A percentile compares a stretch with the other conserved stretches of the same genome.
Conservation (phyloP, 495 filamentous ascomycete genomes). For the Neurospora sp. region DNA sequence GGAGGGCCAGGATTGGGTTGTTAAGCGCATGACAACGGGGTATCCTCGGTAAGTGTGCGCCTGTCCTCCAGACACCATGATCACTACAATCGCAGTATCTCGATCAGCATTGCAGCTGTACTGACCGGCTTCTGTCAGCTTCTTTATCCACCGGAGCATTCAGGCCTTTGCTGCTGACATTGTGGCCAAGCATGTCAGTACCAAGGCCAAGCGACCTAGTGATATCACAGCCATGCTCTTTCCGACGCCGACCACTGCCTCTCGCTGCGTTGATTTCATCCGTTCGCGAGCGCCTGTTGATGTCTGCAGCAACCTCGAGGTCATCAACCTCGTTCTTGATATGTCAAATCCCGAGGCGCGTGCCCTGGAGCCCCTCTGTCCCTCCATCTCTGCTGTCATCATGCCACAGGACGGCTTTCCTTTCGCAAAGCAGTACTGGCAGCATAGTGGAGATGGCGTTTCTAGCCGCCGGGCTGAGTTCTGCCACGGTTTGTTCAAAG, state of each 20-base stretch:
- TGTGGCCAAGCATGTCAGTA: constrained; percentile 48
- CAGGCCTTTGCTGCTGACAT: constrained; percentile 61
- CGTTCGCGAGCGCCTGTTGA: constrained; percentile 40
- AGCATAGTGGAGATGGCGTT: constrained; percentile 89
- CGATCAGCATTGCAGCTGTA: neutral
- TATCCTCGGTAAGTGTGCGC: constrained; percentile 62
- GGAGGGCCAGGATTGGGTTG: constrained; percentile 78
- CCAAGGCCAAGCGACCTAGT: constrained; percentile 36
- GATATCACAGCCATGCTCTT: constrained; percentile 57
- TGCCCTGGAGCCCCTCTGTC: constrained; percentile 26
- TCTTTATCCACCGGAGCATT: constrained; percentile 85
- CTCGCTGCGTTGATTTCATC: constrained; percentile 63
- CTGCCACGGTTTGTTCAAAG: constrained; percentile 61
- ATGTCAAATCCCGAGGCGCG: constrained; percentile 40
- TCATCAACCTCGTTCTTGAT: constrained; percentile 55
- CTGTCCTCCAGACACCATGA: neutral
- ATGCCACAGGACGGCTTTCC: constrained; percentile 54
- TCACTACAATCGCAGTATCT: neutral
- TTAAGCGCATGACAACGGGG: constrained; percentile 75
- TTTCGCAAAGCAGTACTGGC: constrained; percentile 86
- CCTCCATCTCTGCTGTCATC: constrained; percentile 57
- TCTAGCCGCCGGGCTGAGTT: constrained; percentile 89
- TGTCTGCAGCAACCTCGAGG: constrained; percentile 39
- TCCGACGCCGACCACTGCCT: constrained; percentile 55
- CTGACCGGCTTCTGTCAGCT: constrained; percentile 36